Evolutionary conservation across 1,284 basidiomycete species (phyloP).

Genomic region (Tilletia walkeri): DNA sequence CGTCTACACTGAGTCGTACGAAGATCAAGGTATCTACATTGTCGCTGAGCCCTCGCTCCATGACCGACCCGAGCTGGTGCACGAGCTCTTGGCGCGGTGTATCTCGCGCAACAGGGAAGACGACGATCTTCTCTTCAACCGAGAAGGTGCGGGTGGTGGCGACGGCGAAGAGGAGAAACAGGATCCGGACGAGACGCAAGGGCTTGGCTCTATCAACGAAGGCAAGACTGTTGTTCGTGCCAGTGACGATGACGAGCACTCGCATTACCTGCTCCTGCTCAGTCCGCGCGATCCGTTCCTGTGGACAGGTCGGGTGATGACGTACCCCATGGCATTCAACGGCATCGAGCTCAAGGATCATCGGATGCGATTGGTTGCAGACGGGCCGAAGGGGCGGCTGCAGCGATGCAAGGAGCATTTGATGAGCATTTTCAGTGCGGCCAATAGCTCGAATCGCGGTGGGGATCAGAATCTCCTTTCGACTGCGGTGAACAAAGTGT

Average conservation of each 20-base stretch:
- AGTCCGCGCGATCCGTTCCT: constrained; percentile 84
- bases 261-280: constrained; percentile 76
- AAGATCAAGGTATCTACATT: constrained; percentile 90
- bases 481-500: neutral
- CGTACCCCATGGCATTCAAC: constrained; percentile 43
- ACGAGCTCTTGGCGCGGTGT: constrained; percentile 79
- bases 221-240: neutral
- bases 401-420: constrained; percentile 77
- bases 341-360: constrained; percentile 51
- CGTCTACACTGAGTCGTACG: constrained; percentile 84
- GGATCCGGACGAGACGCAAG: neutral
- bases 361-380: constrained; percentile 50
- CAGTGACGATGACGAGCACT: constrained; percentile 46
- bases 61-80: constrained; percentile 77
- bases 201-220: neutral
- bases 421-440: constrained; percentile 41
- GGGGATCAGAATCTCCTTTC: neutral
- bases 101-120: constrained; percentile 54
- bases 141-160: constrained; percentile 37
- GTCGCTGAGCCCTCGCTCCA: constrained; percentile 80
- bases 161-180: neutral
- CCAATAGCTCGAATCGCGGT: neutral
- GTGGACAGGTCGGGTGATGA: constrained; percentile 85
- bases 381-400: constrained; percentile 77
- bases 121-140: constrained; percentile 59